Conservation (phyloP, 2,329 filamentous ascomycete species). For the Aspergillus fischeri region DNA sequence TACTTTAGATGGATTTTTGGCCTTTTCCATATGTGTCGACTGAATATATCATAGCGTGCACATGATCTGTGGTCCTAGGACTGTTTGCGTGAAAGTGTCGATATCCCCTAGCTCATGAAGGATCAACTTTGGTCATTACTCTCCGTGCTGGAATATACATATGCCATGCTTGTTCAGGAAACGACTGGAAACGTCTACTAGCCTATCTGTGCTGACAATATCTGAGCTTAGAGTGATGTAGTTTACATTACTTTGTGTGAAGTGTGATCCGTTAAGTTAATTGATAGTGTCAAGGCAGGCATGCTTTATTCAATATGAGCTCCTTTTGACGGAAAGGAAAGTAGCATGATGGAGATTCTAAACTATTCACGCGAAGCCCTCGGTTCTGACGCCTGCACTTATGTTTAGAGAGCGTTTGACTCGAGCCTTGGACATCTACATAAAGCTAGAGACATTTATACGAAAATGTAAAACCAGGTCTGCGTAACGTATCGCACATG, state of each 20-base stretch:
- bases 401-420: background rate
- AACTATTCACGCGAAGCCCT: background rate
- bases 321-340: background rate
- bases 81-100: background rate
- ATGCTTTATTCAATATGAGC: background rate
- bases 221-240: too few relatives aligned
- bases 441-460: background rate
- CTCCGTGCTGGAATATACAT: too few relatives aligned
- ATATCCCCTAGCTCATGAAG: background rate
- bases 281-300: background rate
- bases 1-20: slow-evolving; percentile 30
- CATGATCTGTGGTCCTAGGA: background rate
- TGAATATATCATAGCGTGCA: background rate
- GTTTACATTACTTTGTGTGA: too few relatives aligned
- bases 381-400: background rate
- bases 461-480: background rate
- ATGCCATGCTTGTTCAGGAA: too few relatives aligned
- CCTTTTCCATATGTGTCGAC: slow-evolving; percentile 20
- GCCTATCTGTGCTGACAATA: too few relatives aligned
- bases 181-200: too few relatives aligned
- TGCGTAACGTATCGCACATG: background rate
- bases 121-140: too few relatives aligned
- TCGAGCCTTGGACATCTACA: background rate
- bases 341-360: background rate
- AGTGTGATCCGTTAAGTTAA: too few relatives aligned